Conservation (phyloP, 2,329 filamentous ascomycete species). For the Laburnicola sp. region DNA sequence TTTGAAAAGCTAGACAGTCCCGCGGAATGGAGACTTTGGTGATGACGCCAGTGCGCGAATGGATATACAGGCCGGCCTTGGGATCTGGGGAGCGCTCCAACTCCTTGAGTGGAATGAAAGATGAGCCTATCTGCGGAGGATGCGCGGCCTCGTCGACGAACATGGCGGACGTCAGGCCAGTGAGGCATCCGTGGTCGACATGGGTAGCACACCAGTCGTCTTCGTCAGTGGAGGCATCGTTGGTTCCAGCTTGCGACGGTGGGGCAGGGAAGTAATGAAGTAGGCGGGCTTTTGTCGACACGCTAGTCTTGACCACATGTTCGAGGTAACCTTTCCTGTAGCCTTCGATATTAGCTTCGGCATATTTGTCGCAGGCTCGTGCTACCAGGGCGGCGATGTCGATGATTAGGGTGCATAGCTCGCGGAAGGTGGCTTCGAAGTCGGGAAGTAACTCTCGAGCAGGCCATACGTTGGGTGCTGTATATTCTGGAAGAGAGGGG, state of each 20-base stretch:
- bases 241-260: conserved; percentile 13
- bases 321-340: conserved; percentile 83
- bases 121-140: conserved; percentile 36
- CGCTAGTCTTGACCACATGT: conserved; percentile 80
- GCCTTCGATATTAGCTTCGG: conserved; percentile 72
- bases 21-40: conserved; percentile 92
- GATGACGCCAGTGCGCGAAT: conserved; percentile 76
- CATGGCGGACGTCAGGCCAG: conserved; percentile 92
- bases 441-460: conserved; percentile 67
- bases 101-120: conserved; percentile 64
- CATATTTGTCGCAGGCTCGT: conserved; percentile 85
- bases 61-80: conserved; percentile 88
- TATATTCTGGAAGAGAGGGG: conserved; percentile 83
- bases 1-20: conserved; percentile 94
- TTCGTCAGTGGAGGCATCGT: conserved; percentile 51
- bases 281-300: conserved; percentile 86
- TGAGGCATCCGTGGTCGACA: conserved; percentile 90
- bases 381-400: conserved; percentile 88
- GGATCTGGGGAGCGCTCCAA: conserved; percentile 78
- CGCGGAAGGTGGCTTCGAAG: conserved; percentile 72
- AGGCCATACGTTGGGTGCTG: conserved; percentile 89
- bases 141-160: conserved; percentile 76
- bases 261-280: conserved; percentile 79
- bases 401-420: conserved; percentile 81
- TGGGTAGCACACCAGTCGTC: conserved; percentile 96